Conservation (phyloP, 495 filamentous ascomycete genomes). For the Podospora anserina region DNA sequence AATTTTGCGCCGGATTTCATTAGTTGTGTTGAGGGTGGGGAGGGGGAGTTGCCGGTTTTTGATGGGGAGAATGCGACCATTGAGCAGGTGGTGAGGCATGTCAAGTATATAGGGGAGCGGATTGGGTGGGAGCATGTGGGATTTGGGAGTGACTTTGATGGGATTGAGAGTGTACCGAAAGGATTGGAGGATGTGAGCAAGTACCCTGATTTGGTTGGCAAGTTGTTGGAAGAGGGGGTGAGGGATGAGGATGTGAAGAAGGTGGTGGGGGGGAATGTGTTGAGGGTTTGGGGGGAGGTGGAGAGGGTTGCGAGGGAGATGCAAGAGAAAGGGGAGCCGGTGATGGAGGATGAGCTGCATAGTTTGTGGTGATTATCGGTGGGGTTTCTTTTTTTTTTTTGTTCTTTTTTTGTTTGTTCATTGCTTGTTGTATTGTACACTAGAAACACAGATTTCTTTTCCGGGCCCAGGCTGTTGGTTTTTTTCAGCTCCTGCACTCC, state of each 20-base stretch:
- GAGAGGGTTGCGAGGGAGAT: conserved; percentile 62
- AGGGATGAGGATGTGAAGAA: conserved; percentile 63
- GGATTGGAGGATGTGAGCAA: conserved; percentile 78
- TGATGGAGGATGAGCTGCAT: conserved; percentile 59
- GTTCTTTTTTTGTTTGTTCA: conserved; percentile 1
- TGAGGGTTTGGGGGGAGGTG: conserved; percentile 73
- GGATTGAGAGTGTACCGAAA: conserved; percentile 53
- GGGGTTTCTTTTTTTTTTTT: conserved; percentile 1
- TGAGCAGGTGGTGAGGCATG: conserved; percentile 70
- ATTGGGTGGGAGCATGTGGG: conserved; percentile 76
- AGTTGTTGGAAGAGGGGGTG: conserved; percentile 64
- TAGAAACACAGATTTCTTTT: neutral
- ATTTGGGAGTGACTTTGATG: conserved; percentile 72
- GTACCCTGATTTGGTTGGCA: conserved; percentile 75
- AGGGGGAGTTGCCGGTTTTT: conserved; percentile 58
- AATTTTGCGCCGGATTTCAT: conserved; percentile 80
- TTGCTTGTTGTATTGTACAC: conserved; percentile 23
- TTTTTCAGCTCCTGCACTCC: neutral
- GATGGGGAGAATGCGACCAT: conserved; percentile 69
- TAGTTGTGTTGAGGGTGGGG: conserved; percentile 55
- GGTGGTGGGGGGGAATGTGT: conserved; percentile 68
- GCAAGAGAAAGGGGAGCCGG: conserved; percentile 55
- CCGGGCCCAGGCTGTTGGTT: neutral
- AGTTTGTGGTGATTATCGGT: conserved; percentile 12
- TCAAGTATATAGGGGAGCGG: conserved; percentile 63